These are phyloP conservation scores for Tephrocybe sp. DNA, from an alignment of 768 basidiomycete genomes.

Conservation along the genomic window DNA sequence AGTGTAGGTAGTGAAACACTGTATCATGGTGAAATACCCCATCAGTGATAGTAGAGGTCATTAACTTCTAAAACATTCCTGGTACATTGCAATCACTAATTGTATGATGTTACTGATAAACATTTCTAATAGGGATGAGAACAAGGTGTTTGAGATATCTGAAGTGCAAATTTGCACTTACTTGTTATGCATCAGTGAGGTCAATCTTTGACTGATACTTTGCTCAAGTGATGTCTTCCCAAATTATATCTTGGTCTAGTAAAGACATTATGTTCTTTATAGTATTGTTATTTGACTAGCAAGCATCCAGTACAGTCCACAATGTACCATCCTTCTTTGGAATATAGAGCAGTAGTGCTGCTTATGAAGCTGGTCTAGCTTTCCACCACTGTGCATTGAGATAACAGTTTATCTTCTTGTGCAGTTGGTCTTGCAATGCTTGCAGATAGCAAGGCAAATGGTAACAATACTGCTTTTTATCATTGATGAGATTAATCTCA, in stretches of 20 bases:
- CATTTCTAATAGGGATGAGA: too few relatives aligned
- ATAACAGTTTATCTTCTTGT: slow-evolving; percentile 34
- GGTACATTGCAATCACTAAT: too few relatives aligned
- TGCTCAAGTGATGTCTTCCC: too few relatives aligned
- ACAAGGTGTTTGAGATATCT: too few relatives aligned
- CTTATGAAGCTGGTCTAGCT: slow-evolving; percentile 18
- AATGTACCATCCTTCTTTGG: slow-evolving; percentile 23
- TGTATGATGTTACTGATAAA: too few relatives aligned
- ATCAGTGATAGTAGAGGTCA: too few relatives aligned
- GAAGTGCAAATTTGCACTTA: too few relatives aligned
- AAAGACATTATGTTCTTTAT: slow-evolving; percentile 2
- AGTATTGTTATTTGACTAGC: slow-evolving; percentile 1
- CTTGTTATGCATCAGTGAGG: too few relatives aligned
- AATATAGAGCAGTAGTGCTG: slow-evolving; percentile 31
- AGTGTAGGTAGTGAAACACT: too few relatives aligned
- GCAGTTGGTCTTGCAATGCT: slow-evolving; percentile 25
- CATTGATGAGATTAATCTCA: slow-evolving; percentile 36
- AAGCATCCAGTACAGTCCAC: neutral
- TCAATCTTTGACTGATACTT: too few relatives aligned
- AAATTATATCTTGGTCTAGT: slow-evolving; percentile 3
- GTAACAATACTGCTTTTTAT: slow-evolving; percentile 15
- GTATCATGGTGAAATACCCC: too few relatives aligned
- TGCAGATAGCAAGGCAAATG: slow-evolving; percentile 29
- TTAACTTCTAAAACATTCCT: too few relatives aligned
- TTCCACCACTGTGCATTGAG: slow-evolving; percentile 35